Evolutionary conservation across 2,329 filamentous ascomycete genomes (phyloP), one percentile per base, ranked within the genome.

Genomic region (Blastomyces silverae): DNA sequence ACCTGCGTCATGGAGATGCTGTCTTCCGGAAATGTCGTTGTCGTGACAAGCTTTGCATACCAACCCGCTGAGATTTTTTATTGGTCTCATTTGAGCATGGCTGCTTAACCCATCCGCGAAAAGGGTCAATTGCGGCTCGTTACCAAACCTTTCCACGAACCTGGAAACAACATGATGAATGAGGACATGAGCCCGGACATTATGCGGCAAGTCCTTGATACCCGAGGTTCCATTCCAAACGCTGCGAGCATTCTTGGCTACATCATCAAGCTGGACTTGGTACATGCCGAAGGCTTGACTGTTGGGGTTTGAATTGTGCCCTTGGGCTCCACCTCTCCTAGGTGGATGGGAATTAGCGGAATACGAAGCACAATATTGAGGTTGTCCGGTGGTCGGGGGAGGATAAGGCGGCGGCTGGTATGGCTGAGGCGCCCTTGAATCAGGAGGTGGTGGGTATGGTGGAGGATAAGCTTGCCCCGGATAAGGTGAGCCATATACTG

Each of bases 191-290:
- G 89, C 80, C 68, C 86, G 85, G 58, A 90, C 80, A 66, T 83
- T 83, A 50, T 83, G 82, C 17, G 86, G 82, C 20, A 91, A 76
- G 61, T 86, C 83, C 69, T 84, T 84, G 67, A 90, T 79, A 2
- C 81, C 80, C 8, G 81, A 81, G 2, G 87, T 82, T 28, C 79
- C 76, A 67, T 83, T 83, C 88, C 89, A 92, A 46, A 88, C 75
- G 31, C 85, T 83, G 65, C 84, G 81, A 4, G 85, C 83, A 70
- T 82, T 81, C 53, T 76, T 79, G 11, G 82, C 81, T 66, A 90
- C 76, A 57, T 82, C 77, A 59, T 84, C 80, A 8, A 85, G 75
- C 67, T 83, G 81, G 22, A 71, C 66, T 65, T 79, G 76, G 67
- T 84, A 81, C 39, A 75, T 76, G 63, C 78, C 79, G 68, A 77